These are phyloP conservation scores for Xylaria hypoxylon DNA, from an alignment of 2,329 filamentous ascomycete genomes.

Conservation along the genomic window DNA sequence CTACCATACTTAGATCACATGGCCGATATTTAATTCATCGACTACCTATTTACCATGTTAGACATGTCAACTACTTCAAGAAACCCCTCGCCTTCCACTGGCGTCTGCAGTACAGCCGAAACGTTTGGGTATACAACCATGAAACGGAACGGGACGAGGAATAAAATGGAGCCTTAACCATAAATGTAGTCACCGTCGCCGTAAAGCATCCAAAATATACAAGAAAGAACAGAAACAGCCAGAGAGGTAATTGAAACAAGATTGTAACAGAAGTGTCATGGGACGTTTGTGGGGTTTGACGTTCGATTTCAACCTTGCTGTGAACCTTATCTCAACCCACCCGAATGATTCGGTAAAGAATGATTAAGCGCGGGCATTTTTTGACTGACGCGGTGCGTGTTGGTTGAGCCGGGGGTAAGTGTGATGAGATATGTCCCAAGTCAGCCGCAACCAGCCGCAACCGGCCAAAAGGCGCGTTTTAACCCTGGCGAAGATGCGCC, in stretches of 20 bases:
- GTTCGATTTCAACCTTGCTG: neutral
- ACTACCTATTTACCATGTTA: too few species aligned
- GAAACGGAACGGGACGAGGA: neutral
- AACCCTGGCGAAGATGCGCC: too few species aligned
- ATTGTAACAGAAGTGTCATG: neutral
- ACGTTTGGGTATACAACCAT: neutral
- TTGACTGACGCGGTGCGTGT: neutral
- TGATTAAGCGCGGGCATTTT: neutral
- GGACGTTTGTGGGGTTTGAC: neutral
- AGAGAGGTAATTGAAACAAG: neutral
- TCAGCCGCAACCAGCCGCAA: neutral
- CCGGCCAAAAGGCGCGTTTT: too few species aligned
- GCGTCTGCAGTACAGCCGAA: too few species aligned
- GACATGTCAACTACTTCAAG: neutral
- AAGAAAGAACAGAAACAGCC: neutral
- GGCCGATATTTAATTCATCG: too few species aligned
- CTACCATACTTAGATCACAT: neutral
- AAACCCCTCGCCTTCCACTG: neutral
- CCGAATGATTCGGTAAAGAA: neutral
- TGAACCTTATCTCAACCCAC: neutral
- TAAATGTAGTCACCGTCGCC: neutral
- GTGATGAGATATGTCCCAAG: neutral
- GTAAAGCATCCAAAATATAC: too few species aligned
- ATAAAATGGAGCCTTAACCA: neutral
- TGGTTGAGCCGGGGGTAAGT: neutral